Percentiles rank a stretch among this genome's conserved stretches.
These are phyloP conservation scores for Citrullus mucosospermus DNA, from an alignment of 306 rosid genomes.

Conservation along the genomic window DNA sequence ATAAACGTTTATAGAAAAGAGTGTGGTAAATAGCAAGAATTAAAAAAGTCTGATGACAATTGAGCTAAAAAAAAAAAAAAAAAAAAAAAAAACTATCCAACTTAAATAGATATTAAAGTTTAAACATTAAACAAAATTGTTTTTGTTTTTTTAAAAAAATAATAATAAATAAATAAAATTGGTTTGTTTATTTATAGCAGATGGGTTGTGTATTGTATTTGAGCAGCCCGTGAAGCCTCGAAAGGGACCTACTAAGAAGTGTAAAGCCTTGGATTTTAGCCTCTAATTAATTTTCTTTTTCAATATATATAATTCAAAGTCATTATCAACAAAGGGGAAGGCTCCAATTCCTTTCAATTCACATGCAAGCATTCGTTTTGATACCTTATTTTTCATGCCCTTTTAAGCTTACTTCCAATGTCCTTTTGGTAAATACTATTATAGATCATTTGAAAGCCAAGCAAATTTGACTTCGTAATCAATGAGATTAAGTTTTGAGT, in stretches of 20 bases:
- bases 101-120: background rate
- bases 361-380: background rate
- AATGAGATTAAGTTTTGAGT: too few relatives aligned
- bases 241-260: background rate
- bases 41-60: background rate
- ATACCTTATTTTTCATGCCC: background rate
- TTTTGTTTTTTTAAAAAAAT: background rate
- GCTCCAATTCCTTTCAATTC: background rate
- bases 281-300: background rate
- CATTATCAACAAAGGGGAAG: background rate
- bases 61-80: background rate
- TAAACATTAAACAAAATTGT: background rate
- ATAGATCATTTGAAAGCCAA: background rate
- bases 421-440: background rate
- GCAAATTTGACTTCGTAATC: too few relatives aligned
- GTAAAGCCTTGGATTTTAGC: background rate
- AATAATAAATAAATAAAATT: background rate
- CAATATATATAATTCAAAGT: background rate
- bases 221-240: conserved; percentile 1
- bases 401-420: background rate
- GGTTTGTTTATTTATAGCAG: background rate
- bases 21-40: background rate
- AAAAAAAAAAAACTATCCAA: too few relatives aligned
- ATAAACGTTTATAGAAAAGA: background rate
- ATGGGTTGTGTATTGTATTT: background rate